Conservation (phyloP, 2,329 filamentous ascomycete genomes). For the Lasiodiplodia theobromae region DNA sequence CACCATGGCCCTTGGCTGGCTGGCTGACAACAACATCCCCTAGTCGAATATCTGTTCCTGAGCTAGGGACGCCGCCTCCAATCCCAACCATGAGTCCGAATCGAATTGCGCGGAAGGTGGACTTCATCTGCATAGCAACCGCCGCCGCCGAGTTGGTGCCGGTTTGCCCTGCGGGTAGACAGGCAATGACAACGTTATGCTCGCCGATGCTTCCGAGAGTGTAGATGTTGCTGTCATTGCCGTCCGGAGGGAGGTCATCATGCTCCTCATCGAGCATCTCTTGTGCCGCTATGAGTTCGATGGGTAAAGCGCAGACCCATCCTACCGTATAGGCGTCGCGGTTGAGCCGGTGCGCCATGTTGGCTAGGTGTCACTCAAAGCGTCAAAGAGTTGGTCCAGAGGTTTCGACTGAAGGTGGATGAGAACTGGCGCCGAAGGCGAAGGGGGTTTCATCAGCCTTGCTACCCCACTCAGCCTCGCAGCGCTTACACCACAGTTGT, state of each 20-base stretch:
- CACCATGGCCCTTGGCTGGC: constrained; percentile 33
- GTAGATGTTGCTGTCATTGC: constrained; percentile 37
- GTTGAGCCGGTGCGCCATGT: constrained; percentile 31
- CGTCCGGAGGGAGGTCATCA: constrained; percentile 25
- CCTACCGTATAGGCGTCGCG: constrained; percentile 40
- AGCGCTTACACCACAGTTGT: constrained; percentile 3
- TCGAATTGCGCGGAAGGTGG: constrained; percentile 43
- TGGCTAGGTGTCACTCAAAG: constrained; percentile 29
- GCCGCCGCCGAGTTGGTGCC: constrained; percentile 45
- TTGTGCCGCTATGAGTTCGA: constrained; percentile 42
- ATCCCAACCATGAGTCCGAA: constrained; percentile 56
- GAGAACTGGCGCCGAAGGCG: neutral
- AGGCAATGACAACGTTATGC: constrained; percentile 47
- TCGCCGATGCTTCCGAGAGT: constrained; percentile 37
- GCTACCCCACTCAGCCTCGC: constrained; percentile 25
- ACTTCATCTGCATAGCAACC: constrained; percentile 41
- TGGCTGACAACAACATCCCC: constrained; percentile 39
- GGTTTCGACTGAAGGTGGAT: neutral
- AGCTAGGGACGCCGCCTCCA: constrained; percentile 42
- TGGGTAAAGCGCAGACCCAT: constrained; percentile 44
- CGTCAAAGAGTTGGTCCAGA: neutral
- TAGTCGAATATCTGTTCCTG: constrained; percentile 35
- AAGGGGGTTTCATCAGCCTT: constrained; percentile 13
- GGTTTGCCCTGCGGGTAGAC: constrained; percentile 41
- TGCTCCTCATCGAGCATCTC: constrained; percentile 43